These are phyloP conservation scores for Exutisphaerella laricina DNA, from an alignment of 2,329 filamentous ascomycete species.

Conservation along the genomic window DNA sequence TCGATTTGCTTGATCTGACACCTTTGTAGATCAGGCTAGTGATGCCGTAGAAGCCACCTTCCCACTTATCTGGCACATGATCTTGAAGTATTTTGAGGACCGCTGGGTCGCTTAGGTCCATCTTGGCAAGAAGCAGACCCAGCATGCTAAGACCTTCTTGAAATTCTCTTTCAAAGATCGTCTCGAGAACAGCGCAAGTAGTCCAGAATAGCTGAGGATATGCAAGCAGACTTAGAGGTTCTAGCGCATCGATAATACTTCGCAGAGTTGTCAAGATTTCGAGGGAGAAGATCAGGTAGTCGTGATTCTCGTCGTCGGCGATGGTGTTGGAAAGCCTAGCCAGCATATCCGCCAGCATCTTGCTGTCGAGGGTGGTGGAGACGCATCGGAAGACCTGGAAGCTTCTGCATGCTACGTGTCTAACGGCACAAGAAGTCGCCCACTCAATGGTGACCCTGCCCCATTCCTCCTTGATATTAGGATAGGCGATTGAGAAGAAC, in stretches of 20 bases:
- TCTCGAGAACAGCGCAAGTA: conserved; percentile 90
- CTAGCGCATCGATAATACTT: conserved; percentile 80
- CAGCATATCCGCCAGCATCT: conserved; percentile 96
- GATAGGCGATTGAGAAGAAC: conserved; percentile 79
- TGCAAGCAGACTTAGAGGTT: conserved; percentile 70
- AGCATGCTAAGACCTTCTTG: conserved; percentile 88
- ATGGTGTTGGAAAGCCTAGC: conserved; percentile 93
- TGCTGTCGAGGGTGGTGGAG: conserved; percentile 79
- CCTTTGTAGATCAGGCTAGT: conserved; percentile 87
- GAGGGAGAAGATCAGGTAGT: conserved; percentile 96
- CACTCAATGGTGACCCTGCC: conserved; percentile 83
- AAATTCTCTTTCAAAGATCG: conserved; percentile 93
- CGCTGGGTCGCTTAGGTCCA: conserved; percentile 67
- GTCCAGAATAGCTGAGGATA: conserved; percentile 98
- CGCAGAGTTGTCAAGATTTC: conserved; percentile 94
- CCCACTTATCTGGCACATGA: conserved; percentile 79
- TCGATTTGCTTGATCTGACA: conserved; percentile 75
- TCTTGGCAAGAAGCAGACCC: conserved; percentile 74
- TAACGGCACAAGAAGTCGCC: conserved; percentile 94
- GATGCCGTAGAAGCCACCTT: conserved; percentile 79
- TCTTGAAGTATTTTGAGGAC: conserved; percentile 69
- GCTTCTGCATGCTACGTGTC: conserved; percentile 90
- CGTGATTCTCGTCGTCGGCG: conserved; percentile 77
- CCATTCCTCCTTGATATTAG: conserved; percentile 86
- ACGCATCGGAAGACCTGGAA: conserved; percentile 98